Base-by-base conservation (phyloP, 2,329 filamentous ascomycete genomes). In the Elsinoe arachidis region DNA sequence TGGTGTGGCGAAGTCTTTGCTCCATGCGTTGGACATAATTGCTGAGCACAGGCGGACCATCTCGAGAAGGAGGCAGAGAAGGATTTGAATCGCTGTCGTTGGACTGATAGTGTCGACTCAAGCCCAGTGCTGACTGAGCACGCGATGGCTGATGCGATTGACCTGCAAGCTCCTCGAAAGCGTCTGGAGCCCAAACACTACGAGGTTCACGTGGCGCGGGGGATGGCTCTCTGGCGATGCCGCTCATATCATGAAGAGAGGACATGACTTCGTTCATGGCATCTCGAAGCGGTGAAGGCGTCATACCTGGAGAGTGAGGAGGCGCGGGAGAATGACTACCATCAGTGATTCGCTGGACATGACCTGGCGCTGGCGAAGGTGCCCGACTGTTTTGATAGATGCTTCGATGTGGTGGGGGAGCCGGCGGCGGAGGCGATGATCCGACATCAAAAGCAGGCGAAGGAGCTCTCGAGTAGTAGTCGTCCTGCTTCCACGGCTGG, bases 231-330 rank as follows among this genome's bases (percentile, higher is more conserved):
- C 79, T 30, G 62, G 78, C 41, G 81, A 76, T 64, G 23, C 85
- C 77, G 15, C 86, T 86, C 77, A 99, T 88, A 60, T 91, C 90
- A 67, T 95, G 86, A 43, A 99, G 73, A 57, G 93, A 95, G 63
- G 93, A 90, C 83, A 97, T 96, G 3, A 99, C 91, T 70, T 95
- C 92, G 67, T 97, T 92, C 90, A 99, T 99, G 1, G 93, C 93
- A 70, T 91, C 90, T 59, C 93, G 81, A 2, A 99, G 75, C 0
- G 93, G 93, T 2, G 93, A 97, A 1, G 93, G 93, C 0, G 93
- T 99, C 66, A 70, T 70, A 23, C 81, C 82, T 1, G 87, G 84
- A 4, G 89, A 90, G 3, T 83, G 83, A 2, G 85, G 41, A 38
- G 39, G 85, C 35, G 76, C 78, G 0, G 86, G 85, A 1, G 87